Evolutionary conservation across 1,284 basidiomycete genomes (phyloP), one percentile per base, ranked within the genome.

Genomic region (Ustilago loliicola): DNA sequence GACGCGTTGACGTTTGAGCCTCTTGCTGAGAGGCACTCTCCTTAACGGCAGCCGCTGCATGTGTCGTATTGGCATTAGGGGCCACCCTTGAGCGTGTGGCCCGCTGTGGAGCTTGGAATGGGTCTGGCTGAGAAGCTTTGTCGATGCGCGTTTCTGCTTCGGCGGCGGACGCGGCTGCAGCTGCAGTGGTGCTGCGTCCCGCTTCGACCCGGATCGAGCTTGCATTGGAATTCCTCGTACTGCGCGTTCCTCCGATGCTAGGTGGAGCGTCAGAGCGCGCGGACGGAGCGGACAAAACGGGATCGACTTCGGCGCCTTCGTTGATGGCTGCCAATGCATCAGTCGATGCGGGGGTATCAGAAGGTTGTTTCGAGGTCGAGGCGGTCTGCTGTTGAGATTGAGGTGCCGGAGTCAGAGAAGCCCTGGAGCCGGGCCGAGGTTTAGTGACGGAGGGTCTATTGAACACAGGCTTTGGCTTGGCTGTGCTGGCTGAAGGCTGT

Each of bases 81-180:
- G 58, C 51, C 10, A 36, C 61, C 51, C 30, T 61, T 0, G 62
- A 19, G 3, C 66, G 53, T 2, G 59, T 52, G 1, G 60, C 8
- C 10, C 45, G 55, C 9, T 30, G 60, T 23, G 63, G 56, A 27
- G 42, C 62, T 38, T 74, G 72, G 25, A 66, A 36, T 7, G 72
- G 72, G 15, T 75, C 72, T 3, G 67, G 72, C 51, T 75, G 72
- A 4, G 72, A 75, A 17, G 57, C 63, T 38, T 75, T 75, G 52
- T 65, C 63, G 38, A 75, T 56, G 34, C 42, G 3, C 13, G 23
- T 7, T 4, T 38, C 40, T 19, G 17, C 36, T 29, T 48, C 34
- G 25, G 59, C 30, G 27, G 38, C 21, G 25, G 54, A 13, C 9
- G 32, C 53, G 21, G 53, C 5, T 32, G 50, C 27, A 29, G 34